These are phyloP conservation scores for Leishmania arabica DNA, from an alignment of 208 protist species.

Conservation along the genomic window DNA sequence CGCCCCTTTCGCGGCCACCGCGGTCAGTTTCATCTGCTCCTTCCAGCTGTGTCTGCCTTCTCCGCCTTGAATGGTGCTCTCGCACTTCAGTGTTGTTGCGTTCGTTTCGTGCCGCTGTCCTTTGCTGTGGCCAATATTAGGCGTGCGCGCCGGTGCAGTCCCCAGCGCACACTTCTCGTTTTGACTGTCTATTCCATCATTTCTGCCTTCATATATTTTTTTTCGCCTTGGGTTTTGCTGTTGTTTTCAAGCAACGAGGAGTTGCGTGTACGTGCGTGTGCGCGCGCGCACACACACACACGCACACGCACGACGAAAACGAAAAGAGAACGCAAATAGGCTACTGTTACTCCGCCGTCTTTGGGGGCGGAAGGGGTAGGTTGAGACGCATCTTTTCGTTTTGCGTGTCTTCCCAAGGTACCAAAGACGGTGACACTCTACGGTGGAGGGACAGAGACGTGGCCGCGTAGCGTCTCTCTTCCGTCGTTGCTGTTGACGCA, in stretches of 20 bases:
- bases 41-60: neutral
- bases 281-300: neutral
- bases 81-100: neutral
- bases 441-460: neutral
- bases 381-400: no score
- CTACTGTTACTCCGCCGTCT: neutral
- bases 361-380: neutral
- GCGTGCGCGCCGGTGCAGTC: no score
- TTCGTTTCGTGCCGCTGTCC: neutral
- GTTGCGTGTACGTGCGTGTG: neutral
- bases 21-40: neutral
- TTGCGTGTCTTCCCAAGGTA: neutral
- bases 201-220: neutral
- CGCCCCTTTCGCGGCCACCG: neutral
- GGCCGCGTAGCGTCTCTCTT: neutral
- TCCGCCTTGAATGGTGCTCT: neutral
- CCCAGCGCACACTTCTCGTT: no score
- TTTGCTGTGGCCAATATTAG: neutral
- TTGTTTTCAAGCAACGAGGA: neutral
- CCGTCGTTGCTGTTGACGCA: neutral
- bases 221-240: neutral
- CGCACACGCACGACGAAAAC: no score
- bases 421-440: neutral
- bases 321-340: neutral
- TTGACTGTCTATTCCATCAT: neutral